Evolutionary conservation across 208 protist genomes (phyloP).

Genomic region (Leishmania guyanensis): DNA sequence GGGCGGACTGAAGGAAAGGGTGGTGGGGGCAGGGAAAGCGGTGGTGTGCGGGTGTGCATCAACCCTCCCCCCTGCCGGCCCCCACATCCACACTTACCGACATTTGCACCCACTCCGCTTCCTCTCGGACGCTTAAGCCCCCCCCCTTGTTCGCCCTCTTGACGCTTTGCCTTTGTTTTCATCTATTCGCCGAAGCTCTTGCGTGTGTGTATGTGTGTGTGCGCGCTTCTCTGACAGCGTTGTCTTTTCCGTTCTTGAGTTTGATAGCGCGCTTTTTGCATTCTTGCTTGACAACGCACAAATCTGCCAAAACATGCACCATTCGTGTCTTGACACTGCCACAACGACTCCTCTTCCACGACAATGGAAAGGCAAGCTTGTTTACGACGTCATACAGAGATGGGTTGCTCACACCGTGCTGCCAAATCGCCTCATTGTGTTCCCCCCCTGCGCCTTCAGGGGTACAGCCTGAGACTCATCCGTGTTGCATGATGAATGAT

Average conservation of each 20-base stretch:
- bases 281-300: neutral
- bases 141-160: no score
- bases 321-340: neutral
- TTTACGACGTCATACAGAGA: neutral
- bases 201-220: neutral
- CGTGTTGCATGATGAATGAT: neutral
- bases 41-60: neutral
- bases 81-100: neutral
- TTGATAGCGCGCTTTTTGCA: neutral
- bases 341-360: neutral
- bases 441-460: neutral
- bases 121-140: neutral
- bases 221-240: no score
- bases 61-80: neutral
- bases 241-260: neutral
- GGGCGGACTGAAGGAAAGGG: conserved; percentile 2
- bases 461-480: neutral
- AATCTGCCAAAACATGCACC: neutral
- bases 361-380: neutral
- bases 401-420: neutral
- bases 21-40: neutral
- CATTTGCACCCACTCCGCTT: neutral
- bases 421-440: neutral
- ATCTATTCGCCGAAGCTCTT: no score
- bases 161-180: no score